These are phyloP conservation scores for Oleoguttula mirabilis DNA, from an alignment of 495 filamentous ascomycete species.

Conservation along the genomic window DNA sequence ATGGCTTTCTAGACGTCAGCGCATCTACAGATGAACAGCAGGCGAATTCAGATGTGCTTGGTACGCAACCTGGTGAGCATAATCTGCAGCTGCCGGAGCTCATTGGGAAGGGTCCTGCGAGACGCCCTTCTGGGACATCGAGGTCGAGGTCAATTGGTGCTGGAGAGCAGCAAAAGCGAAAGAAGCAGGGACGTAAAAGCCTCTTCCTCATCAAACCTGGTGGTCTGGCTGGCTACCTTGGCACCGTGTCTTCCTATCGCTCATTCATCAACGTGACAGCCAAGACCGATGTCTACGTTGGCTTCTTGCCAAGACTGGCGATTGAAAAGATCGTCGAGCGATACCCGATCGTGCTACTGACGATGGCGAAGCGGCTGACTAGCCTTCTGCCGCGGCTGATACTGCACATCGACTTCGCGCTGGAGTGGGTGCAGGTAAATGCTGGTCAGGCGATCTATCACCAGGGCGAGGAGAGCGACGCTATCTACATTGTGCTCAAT, in stretches of 20 bases:
- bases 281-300: conserved; percentile 97
- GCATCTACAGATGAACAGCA: conserved; percentile 46
- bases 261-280: conserved; percentile 95
- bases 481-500: conserved; percentile 95
- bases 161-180: conserved; percentile 35
- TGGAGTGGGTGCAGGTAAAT: conserved; percentile 95
- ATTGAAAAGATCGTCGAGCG: conserved; percentile 85
- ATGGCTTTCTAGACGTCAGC: conserved; percentile 91
- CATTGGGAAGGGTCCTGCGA: conserved; percentile 18
- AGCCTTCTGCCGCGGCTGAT: conserved; percentile 82
- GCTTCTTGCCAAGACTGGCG: conserved; percentile 76
- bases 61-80: conserved; percentile 15
- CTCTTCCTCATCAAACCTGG: conserved; percentile 91
- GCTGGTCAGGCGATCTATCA: conserved; percentile 90
- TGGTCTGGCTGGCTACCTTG: conserved; percentile 86
- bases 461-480: conserved; percentile 91
- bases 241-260: conserved; percentile 82
- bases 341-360: conserved; percentile 82
- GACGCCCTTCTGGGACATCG: conserved; percentile 31
- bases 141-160: conserved; percentile 16
- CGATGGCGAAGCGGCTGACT: conserved; percentile 88
- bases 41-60: conserved; percentile 24
- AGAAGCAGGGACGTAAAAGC: conserved; percentile 47
- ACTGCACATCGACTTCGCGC: conserved; percentile 91
- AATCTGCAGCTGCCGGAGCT: conserved; percentile 14